Base-by-base conservation (phyloP, 176 grass and related monocot genomes). In the Saccharum spontaneum region DNA sequence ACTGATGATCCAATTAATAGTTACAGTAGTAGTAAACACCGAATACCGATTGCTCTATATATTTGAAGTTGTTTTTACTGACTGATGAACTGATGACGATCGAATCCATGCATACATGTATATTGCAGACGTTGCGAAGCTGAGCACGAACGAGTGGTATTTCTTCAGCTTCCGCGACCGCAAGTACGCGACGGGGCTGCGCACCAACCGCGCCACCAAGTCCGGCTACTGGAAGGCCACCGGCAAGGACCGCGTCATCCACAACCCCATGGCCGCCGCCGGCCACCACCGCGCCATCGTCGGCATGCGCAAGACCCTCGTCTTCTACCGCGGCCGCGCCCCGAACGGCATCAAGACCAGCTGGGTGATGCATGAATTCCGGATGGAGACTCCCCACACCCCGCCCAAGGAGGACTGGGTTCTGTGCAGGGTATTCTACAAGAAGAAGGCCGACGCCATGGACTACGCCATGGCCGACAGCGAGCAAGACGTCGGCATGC, bases 141-240 rank as follows among this genome's bases (percentile, higher is more conserved):
- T 95, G 50, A 91, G 73, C 82, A 88, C 86, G 66, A 87, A 93
- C 83, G 94, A 97, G 65, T 97, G 94, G 94, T 97, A 92, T 28
- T 97, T 97, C 90, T 97, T 92, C 92, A 97, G 92, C 91, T 90
- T 94, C 76, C 79, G 94, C 11, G 94, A 97, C 44, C 87, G 94
- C 75, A 97, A 97, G 76, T 97, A 97, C 20, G 92, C 94, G 13
- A 97, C 94, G 1, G 94, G 94, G 4, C 85, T 84, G 43, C 87
- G 94, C 45, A 92, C 91, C 7, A 97, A 97, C 82, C 89, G 94
- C 26, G 94, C 94, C 12, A 97, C 94, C 67, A 89, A 88, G 69
- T 90, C 89, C 3, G 94, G 94, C 31, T 97, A 97, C 44, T 97
- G 94, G 94, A 97, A 97, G 73, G 94, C 94, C 60, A 97, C 94